Base-by-base conservation (phyloP, 2,329 filamentous ascomycete species). In the Claviceps capensis region DNA sequence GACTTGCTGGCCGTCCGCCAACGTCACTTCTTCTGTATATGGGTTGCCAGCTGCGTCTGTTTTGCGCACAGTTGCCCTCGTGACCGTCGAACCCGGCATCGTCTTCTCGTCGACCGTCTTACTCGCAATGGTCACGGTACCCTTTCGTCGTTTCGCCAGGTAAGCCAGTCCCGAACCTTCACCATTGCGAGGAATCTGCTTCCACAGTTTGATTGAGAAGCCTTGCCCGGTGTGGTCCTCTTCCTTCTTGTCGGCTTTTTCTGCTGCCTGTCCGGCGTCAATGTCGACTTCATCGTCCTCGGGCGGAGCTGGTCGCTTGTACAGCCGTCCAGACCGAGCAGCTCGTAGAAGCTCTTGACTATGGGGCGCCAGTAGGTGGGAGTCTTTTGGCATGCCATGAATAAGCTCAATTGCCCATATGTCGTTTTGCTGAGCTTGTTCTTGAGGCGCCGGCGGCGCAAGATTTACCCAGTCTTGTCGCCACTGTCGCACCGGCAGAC, bases 401-500 rank as follows among this genome's bases (percentile, higher is more conserved):
- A 87, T 83, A 17, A 88, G 76, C 63, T 95, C 90, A 47, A 74
- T 63, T n/a, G 82, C 83, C 79, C 85, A 91, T 50, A 79, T 73
- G 63, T 85, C 79, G 61, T 82, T 80, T 58, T 76, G 76, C 55
- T 81, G 74, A 36, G 70, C 73, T 30, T 76, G 80, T 59, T 90
- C 85, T 56, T 80, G 73, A 40, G 79, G 75, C 9, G 77, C 72
- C 13, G 79, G 79, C 50, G 87, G 83, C 58, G 81, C 81, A 62
- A 91, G 72, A 43, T 72, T 83, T 52, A 88, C 77, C 68, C 73
- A 74, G 53, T 85, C 81, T 57, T 86, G 82, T 52, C 86, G 82
- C 85, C 89, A 97, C 77, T 95, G 88, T 62, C 89, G 85, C 53
- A 96, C 85, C 16, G 91, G 91, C 11, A 96, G 77, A 54, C 89